phyloP scores from a whole-genome alignment of 805 yeast species.

The Kodamaea kakaduensis region DNA sequence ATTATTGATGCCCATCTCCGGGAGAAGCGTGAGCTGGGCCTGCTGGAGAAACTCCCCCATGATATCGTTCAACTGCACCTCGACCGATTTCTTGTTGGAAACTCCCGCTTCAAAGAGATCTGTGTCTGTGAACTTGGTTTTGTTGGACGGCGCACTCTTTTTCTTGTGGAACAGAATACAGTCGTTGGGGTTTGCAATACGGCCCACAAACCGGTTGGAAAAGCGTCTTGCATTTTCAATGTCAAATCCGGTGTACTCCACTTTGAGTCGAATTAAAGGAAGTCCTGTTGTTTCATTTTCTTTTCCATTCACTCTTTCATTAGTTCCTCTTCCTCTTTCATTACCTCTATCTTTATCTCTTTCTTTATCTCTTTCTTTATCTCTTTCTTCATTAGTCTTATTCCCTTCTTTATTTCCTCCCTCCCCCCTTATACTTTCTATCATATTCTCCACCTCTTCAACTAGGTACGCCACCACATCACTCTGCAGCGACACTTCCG shows the following conservation, averaged over 20 bases:
- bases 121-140: constrained; percentile 14
- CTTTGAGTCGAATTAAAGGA: constrained; percentile 77
- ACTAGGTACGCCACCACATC: constrained; percentile 59
- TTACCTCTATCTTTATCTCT: not conserved
- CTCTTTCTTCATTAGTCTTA: constrained; percentile 48
- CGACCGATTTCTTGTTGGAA: constrained; percentile 19
- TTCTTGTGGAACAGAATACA: constrained; percentile 68
- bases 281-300: constrained; percentile 31
- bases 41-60: constrained; percentile 60
- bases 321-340: not conserved
- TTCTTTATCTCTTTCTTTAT: not conserved
- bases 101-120: constrained; percentile 10
- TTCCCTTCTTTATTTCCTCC: constrained; percentile 12
- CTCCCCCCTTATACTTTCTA: constrained; percentile 56
- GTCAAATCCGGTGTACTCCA: constrained; percentile 86
- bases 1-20: constrained; percentile 67
- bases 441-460: constrained; percentile 62
- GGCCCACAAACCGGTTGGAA: constrained; percentile 85
- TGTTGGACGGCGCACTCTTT: constrained; percentile 21
- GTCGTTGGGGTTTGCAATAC: constrained; percentile 87
- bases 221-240: constrained; percentile 88
- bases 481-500: constrained; percentile 57
- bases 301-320: constrained; percentile 22
- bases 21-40: constrained; percentile 63
- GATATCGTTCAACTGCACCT: constrained; percentile 54